phyloP scores from a whole-genome alignment of 2,329 filamentous ascomycete species.

The Nemania serpens region DNA sequence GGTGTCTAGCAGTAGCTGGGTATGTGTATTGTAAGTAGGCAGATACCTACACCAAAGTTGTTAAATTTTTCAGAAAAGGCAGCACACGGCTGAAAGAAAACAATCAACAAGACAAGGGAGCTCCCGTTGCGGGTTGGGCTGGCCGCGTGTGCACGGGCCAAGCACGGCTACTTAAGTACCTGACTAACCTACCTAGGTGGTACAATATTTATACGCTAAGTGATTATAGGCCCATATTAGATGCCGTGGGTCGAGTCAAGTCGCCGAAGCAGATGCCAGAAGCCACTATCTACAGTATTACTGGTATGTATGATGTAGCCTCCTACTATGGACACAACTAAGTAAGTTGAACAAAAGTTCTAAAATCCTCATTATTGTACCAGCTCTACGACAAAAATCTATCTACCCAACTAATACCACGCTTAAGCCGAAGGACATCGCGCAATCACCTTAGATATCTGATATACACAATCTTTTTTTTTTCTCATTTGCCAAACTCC shows the following conservation, averaged over 20 bases:
- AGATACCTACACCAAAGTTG: background rate
- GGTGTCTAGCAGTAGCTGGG: background rate
- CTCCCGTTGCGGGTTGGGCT: slow-evolving; percentile 7
- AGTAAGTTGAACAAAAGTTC: too few species aligned
- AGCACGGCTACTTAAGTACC: background rate
- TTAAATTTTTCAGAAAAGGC: slow-evolving; percentile 32
- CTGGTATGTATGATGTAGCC: too few species aligned
- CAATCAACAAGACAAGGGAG: slow-evolving; percentile 36
- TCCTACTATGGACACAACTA: too few species aligned
- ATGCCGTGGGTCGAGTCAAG: too few species aligned
- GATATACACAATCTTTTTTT: background rate
- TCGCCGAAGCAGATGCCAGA: too few species aligned
- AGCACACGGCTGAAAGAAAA: slow-evolving; percentile 37
- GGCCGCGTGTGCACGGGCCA: slow-evolving; percentile 30
- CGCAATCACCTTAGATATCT: too few species aligned
- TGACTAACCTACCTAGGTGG: background rate
- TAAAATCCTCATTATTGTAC: too few species aligned
- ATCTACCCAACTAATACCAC: too few species aligned
- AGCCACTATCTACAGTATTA: too few species aligned
- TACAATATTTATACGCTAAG: background rate
- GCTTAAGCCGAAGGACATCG: too few species aligned
- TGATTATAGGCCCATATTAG: background rate
- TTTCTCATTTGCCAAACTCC: slow-evolving; percentile 23
- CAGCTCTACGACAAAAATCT: too few species aligned
- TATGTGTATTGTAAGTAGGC: background rate